Evolutionary conservation across 2,329 filamentous ascomycete species (phyloP).

Genomic region (Phoma sp.): DNA sequence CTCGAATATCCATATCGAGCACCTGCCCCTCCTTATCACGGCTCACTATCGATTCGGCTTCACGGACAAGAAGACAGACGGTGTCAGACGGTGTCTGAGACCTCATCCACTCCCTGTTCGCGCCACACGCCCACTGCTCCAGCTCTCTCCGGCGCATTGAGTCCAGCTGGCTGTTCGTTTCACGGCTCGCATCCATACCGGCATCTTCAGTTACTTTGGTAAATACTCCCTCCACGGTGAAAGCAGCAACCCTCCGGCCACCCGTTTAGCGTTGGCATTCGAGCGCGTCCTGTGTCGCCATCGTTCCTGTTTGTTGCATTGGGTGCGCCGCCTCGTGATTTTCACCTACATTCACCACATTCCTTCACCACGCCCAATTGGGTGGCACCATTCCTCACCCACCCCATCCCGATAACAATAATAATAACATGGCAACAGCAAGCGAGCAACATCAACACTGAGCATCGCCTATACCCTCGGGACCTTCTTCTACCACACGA

Average conservation of each 20-base stretch:
- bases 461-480: conserved; percentile 3
- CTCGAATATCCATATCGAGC: conserved; percentile 2
- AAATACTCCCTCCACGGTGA: conserved; percentile 19
- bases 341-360: conserved; percentile 34
- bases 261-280: not conserved
- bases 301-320: conserved; percentile 21
- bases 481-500: conserved; percentile 4
- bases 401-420: conserved; percentile 35
- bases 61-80: conserved; percentile 35
- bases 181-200: conserved; percentile 28
- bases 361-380: conserved; percentile 30
- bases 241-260: not conserved
- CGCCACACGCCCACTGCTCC: conserved; percentile 23
- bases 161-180: conserved; percentile 35
- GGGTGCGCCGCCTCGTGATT: conserved; percentile 39
- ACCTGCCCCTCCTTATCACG: conserved; percentile 15
- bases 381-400: conserved; percentile 34
- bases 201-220: conserved; percentile 27
- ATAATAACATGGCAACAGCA: conserved; percentile 34
- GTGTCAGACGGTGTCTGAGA: conserved; percentile 36
- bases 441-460: conserved; percentile 24
- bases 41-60: conserved; percentile 7
- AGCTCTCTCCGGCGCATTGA: conserved; percentile 22
- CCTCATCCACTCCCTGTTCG: conserved; percentile 7
- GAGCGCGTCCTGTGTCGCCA: conserved; percentile 11